Conservation (phyloP, 202 grass and related monocot genomes). For the Schoenoplectus triqueter region DNA sequence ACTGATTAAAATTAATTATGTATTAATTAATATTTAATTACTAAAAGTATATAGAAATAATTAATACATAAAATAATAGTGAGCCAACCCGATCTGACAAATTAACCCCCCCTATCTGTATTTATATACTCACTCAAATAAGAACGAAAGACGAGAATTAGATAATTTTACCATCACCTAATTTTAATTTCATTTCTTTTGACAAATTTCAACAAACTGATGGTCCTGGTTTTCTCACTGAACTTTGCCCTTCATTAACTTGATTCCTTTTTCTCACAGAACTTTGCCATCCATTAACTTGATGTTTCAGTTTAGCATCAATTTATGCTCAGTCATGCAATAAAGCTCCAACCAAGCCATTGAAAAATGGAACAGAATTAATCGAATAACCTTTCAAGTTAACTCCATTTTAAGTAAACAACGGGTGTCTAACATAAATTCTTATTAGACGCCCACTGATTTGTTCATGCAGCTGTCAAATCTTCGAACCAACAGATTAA, state of each 20-base stretch:
- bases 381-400: conserved; percentile 9
- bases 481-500: conserved; percentile 42
- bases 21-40: too few relatives aligned
- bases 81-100: too few relatives aligned
- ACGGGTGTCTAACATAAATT: conserved; percentile 28
- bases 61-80: too few relatives aligned
- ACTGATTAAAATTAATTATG: too few relatives aligned
- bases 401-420: conserved; percentile 15
- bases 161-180: neutral
- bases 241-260: neutral
- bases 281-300: too few relatives aligned
- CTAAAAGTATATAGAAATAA: too few relatives aligned
- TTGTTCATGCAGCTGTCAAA: conserved; percentile 40
- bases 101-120: too few relatives aligned
- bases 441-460: conserved; percentile 29
- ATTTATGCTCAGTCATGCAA: neutral
- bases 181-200: conserved; percentile 15
- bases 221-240: neutral
- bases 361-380: conserved; percentile 9
- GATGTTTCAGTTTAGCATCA: neutral
- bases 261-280: too few relatives aligned
- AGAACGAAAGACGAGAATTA: too few relatives aligned
- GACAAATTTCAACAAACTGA: neutral
- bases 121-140: too few relatives aligned
- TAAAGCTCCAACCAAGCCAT: neutral